Percentiles rank a stretch among this genome's conserved stretches.
These are phyloP conservation scores for Austroboletus festivus DNA, from an alignment of 768 basidiomycete genomes.

Conservation along the genomic window DNA sequence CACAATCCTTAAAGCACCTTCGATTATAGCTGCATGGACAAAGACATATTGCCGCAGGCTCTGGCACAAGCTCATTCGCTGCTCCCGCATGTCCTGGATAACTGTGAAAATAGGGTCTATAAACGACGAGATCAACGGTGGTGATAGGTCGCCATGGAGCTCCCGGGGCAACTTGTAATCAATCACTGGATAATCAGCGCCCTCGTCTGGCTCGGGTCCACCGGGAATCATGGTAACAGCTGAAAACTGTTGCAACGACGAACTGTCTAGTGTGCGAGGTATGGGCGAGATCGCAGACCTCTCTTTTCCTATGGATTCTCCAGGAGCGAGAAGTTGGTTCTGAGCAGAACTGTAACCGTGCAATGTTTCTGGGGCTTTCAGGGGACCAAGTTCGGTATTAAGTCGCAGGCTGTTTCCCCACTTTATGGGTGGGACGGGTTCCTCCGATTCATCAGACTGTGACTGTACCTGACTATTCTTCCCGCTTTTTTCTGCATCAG, in stretches of 20 bases:
- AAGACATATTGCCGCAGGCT: conserved; percentile 93
- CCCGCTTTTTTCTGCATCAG: conserved; percentile 9
- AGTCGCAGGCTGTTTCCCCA: background rate
- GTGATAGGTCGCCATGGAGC: conserved; percentile 52
- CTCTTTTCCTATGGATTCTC: conserved; percentile 2
- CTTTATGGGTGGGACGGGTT: background rate
- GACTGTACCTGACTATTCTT: conserved; percentile 3
- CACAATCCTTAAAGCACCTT: conserved; percentile 72
- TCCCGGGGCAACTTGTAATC: conserved; percentile 64
- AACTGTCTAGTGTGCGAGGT: background rate
- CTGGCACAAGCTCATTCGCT: conserved; percentile 95
- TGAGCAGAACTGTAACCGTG: background rate
- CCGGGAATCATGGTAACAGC: background rate
- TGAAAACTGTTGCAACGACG: background rate
- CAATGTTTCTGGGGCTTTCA: background rate
- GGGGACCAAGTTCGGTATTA: conserved; percentile 1
- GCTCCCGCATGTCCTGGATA: conserved; percentile 91
- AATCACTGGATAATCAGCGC: conserved; percentile 23
- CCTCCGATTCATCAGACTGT: conserved; percentile 7
- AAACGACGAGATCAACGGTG: conserved; percentile 58
- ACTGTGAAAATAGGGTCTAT: conserved; percentile 78
- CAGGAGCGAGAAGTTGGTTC: background rate
- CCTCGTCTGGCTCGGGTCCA: conserved; percentile 6
- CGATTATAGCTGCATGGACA: conserved; percentile 81
- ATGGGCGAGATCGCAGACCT: background rate